Evolutionary conservation across 805 yeast genomes (phyloP), one percentile per base, ranked within the genome.

Genomic region (Kodamaea kakaduensis): DNA sequence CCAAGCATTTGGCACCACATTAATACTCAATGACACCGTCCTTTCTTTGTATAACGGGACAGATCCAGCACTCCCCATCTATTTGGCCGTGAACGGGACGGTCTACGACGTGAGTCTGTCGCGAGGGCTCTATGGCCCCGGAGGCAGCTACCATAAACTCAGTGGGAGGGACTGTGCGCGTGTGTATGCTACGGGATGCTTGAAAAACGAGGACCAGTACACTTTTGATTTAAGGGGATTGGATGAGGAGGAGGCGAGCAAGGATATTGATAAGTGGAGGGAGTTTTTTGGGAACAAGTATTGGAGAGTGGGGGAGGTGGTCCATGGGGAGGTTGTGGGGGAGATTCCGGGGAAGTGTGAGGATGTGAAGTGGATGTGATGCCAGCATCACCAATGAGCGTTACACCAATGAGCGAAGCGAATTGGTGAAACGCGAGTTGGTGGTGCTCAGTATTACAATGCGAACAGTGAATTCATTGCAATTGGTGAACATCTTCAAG

Each of bases 131-230:
- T 83, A 83, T 51, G 84, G 83, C 0, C 78, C 79, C 1, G 57
- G 64, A 0, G 83, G 83, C 0, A 49, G 75, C 0, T 83, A 83
- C 51, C 47, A 63, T 7, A 58, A 67, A 26, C 71, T 83, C 47
- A 69, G 79, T 20, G 93, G 90, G 1, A 60, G 60, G 27, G 93
- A 83, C 53, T 74, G 77, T 25, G 79, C 87, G 2, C 59, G 89
- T 18, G 83, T 82, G 13, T 80, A 72, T 47, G 78, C 73, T 3
- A 82, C 86, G 1, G 89, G 89, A 3, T 82, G 88, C 47, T 76
- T 83, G 40, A 52, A 58, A 25, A 64, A 66, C 21, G 53, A 47
- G 10, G 75, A 72, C 21, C 82, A 82, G 47, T 67, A 68, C 41
- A 81, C 89, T 0, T 70, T 75, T 52, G 90, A 84, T 51, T 55